These are phyloP conservation scores for Chaetomium globosum DNA, from an alignment of 2,329 filamentous ascomycete species.

Conservation along the genomic window DNA sequence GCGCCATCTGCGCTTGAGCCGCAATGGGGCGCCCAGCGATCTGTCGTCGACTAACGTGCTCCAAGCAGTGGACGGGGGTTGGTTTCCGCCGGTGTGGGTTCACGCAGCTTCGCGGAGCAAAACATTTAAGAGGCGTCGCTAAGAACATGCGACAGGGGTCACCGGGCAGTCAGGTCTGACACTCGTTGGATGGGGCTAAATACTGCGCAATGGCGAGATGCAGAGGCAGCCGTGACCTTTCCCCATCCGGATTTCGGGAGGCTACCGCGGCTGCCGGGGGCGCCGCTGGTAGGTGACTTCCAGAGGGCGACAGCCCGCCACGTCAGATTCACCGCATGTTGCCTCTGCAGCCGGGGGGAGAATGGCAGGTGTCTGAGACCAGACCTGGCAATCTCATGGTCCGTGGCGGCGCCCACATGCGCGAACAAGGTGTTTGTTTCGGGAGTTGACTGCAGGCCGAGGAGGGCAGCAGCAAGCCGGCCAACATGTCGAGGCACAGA, in stretches of 20 bases:
- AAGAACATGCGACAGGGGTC: slow-evolving; percentile 7
- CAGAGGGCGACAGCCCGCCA: slow-evolving; percentile 23
- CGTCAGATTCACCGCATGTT: slow-evolving; percentile 20
- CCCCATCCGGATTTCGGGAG: slow-evolving; percentile 20
- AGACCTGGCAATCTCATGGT: not conserved
- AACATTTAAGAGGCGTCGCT: not conserved
- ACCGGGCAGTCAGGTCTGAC: not conserved
- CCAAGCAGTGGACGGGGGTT: not conserved
- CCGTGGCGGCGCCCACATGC: not conserved
- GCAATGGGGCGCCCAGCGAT: not conserved
- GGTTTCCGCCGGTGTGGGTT: slow-evolving; percentile 4
- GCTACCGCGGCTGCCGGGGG: slow-evolving; percentile 20
- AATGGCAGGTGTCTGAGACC: slow-evolving; percentile 13
- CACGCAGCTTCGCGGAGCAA: not conserved
- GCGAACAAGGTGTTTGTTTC: slow-evolving; percentile 1
- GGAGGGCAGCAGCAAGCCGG: not conserved
- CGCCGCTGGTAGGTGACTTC: not conserved
- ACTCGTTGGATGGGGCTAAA: not conserved
- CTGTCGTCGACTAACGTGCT: not conserved
- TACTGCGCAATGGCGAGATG: slow-evolving; percentile 1
- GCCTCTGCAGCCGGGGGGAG: slow-evolving; percentile 2
- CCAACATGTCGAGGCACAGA: not conserved
- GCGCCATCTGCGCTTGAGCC: slow-evolving; percentile 1
- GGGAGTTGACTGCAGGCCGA: slow-evolving; percentile 9
- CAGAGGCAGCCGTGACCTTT: slow-evolving; percentile 18